Conservation (phyloP, 306 rosid genomes). For the Boehmeria nivea region DNA sequence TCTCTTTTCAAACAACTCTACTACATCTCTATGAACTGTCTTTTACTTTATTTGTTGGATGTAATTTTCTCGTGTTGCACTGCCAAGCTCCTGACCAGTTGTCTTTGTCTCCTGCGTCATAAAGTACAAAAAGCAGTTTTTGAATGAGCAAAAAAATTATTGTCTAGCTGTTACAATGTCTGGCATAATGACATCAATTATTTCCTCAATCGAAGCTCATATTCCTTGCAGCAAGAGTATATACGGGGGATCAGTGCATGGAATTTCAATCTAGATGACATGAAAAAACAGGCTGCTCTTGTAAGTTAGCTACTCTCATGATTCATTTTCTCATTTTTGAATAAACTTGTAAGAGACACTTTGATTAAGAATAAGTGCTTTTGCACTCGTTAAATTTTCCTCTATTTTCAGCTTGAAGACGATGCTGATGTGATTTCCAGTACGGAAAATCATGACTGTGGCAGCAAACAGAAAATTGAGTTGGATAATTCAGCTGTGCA, state of each 20-base stretch:
- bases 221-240: slow-evolving; percentile 57
- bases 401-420: slow-evolving; percentile 48
- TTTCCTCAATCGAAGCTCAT: not conserved
- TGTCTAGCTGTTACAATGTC: not conserved
- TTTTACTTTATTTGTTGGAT: too few species aligned
- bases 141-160: not conserved
- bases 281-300: slow-evolving; percentile 72
- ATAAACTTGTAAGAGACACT: not conserved
- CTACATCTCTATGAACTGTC: not conserved
- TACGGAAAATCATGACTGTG: slow-evolving; percentile 40
- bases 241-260: slow-evolving; percentile 82
- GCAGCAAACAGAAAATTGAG: slow-evolving; percentile 27
- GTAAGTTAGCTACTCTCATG: slow-evolving; percentile 45
- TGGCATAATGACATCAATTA: not conserved
- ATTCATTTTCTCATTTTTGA: not conserved
- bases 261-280: slow-evolving; percentile 73
- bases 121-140: too few species aligned
- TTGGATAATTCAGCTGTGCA: slow-evolving; percentile 12
- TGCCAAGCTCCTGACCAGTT: not conserved
- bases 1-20: not conserved
- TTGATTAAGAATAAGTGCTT: not conserved
- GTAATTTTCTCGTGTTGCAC: too few species aligned
- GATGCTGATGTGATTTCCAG: slow-evolving; percentile 36
- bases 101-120: too few species aligned
- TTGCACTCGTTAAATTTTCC: not conserved